Percentiles rank a stretch among this genome's conserved stretches.
phyloP scores from a whole-genome alignment of 2,329 filamentous ascomycete species.

The Pezicula radicicola region DNA sequence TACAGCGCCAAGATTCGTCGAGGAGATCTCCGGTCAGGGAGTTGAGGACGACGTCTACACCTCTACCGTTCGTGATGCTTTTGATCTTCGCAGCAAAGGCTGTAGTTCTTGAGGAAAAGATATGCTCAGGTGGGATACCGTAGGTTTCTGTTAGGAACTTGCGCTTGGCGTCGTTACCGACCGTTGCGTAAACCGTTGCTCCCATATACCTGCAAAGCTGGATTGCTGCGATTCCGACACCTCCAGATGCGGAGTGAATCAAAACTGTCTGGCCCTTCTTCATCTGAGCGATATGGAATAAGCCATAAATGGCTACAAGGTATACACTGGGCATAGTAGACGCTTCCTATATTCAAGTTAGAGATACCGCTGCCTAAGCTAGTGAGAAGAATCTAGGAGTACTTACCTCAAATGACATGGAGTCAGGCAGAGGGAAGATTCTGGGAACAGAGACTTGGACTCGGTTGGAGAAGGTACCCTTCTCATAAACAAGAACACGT shows the following conservation, averaged over 20 bases:
- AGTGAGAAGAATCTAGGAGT: no score
- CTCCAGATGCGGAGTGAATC: slow-evolving; percentile 28
- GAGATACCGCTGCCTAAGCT: no score
- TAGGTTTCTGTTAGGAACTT: slow-evolving; percentile 21
- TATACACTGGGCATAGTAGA: slow-evolving; percentile 35
- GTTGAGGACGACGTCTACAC: slow-evolving; percentile 12
- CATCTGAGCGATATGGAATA: slow-evolving; percentile 12
- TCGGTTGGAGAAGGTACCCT: slow-evolving; percentile 9
- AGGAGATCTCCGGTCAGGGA: slow-evolving; percentile 19
- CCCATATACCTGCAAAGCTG: slow-evolving; percentile 22
- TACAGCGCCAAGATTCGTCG: slow-evolving; percentile 22
- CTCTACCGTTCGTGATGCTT: slow-evolving; percentile 12
- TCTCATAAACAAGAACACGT: slow-evolving; percentile 11
- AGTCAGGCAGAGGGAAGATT: slow-evolving; percentile 32
- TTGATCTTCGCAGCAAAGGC: slow-evolving; percentile 20
- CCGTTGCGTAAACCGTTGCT: slow-evolving; percentile 37
- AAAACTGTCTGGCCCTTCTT: slow-evolving; percentile 23
- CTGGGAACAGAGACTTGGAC: slow-evolving; percentile 1
- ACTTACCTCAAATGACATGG: slow-evolving; percentile 27
- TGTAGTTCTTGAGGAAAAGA: slow-evolving; percentile 31
- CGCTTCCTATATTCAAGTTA: slow-evolving; percentile 22
- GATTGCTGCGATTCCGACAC: slow-evolving; percentile 29
- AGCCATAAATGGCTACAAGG: slow-evolving; percentile 9
- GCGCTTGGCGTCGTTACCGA: slow-evolving; percentile 10
- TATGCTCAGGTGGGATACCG: slow-evolving; percentile 31